These are phyloP conservation scores for Pneumocystis oryctolagi DNA, from an alignment of 1,139 yeast genomes.

Conservation along the genomic window DNA sequence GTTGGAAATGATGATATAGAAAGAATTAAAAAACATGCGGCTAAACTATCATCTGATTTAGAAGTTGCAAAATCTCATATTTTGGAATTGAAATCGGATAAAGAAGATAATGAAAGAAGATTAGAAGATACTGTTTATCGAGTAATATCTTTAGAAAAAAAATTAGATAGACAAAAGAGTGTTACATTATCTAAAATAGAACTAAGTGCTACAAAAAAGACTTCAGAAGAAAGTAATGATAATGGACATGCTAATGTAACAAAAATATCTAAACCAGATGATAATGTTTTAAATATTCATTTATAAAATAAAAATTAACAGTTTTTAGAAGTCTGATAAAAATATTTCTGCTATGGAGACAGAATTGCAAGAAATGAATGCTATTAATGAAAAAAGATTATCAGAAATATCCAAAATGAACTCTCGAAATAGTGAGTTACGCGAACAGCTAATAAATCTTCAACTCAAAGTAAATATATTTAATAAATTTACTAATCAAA, in stretches of 20 bases:
- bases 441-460: not conserved
- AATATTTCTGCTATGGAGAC: not conserved
- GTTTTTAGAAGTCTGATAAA: not conserved
- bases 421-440: not conserved
- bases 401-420: not conserved
- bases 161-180: conserved; percentile 10
- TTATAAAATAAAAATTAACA: not conserved
- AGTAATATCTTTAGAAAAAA: conserved; percentile 9
- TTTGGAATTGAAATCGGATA: conserved; percentile 6
- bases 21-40: conserved; percentile 1
- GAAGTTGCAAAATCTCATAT: not conserved
- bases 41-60: conserved; percentile 1
- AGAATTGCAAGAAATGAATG: not conserved
- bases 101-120: conserved; percentile 7
- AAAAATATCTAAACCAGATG: not conserved
- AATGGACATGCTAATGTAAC: not conserved
- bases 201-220: conserved; percentile 1
- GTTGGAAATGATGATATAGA: not conserved
- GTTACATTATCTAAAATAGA: conserved; percentile 7
- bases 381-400: not conserved
- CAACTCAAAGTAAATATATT: not conserved
- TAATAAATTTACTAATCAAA: not conserved
- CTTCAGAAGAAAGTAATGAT: not conserved
- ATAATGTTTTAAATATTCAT: not conserved
- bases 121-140: conserved; percentile 12